Percentiles rank a stretch among this genome's conserved stretches.
phyloP scores from a whole-genome alignment of 495 filamentous ascomycete species.

The Penicillium ochrochloron region DNA sequence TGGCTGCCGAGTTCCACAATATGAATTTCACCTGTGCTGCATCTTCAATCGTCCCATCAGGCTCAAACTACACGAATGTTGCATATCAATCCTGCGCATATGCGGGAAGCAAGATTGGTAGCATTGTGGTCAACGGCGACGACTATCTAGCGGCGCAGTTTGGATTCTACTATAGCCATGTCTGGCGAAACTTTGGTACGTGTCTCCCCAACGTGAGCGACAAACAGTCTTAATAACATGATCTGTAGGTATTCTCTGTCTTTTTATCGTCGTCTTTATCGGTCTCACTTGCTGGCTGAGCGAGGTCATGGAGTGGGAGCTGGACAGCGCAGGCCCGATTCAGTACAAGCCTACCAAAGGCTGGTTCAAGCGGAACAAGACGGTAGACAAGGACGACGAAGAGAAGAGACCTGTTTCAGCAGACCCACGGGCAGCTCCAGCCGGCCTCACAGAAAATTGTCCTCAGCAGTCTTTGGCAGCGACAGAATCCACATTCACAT shows the following conservation, averaged over 20 bases:
- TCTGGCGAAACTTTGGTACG: slow-evolving; percentile 65
- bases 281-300: slow-evolving; percentile 59
- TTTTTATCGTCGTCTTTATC: slow-evolving; percentile 62
- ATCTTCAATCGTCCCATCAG: slow-evolving; percentile 60
- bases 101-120: slow-evolving; percentile 53
- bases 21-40: slow-evolving; percentile 51
- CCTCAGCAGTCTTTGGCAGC: slow-evolving; percentile 44
- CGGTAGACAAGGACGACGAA: slow-evolving; percentile 46
- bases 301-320: slow-evolving; percentile 60
- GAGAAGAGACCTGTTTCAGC: slow-evolving; percentile 42
- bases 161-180: slow-evolving; percentile 56
- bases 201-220: no score
- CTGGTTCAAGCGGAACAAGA: slow-evolving; percentile 48
- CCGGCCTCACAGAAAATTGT: slow-evolving; percentile 17
- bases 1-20: slow-evolving; percentile 60
- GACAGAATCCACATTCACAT: slow-evolving; percentile 55
- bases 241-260: slow-evolving; percentile 56
- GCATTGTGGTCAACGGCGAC: slow-evolving; percentile 53
- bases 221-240: background rate
- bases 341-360: slow-evolving; percentile 56
- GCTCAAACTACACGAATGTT: slow-evolving; percentile 53
- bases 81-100: slow-evolving; percentile 65
- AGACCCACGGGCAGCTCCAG: slow-evolving; percentile 25
- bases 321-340: slow-evolving; percentile 66
- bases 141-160: slow-evolving; percentile 58